Evolutionary conservation across 352 stramenopile species (phyloP), one percentile per base, ranked within the genome.

Genomic region (Phytophthora constricta): DNA sequence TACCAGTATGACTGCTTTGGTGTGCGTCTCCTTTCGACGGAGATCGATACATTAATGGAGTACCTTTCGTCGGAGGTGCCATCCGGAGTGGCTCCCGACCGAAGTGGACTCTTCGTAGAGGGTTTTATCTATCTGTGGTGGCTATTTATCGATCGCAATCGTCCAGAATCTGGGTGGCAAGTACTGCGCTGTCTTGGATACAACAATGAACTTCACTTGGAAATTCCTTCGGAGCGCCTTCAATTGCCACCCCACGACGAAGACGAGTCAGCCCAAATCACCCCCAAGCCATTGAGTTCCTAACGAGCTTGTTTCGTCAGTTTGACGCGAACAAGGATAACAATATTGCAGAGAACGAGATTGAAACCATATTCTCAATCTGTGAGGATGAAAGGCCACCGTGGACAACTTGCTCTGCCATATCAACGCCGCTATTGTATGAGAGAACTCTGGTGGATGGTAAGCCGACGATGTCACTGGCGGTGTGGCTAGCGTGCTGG

Each of bases 1-100:
- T 96, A 96, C 58, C 90, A 97, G 66, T 82, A 94, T 41, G 84
- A 92, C 56, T 97, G 87, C 67, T 97, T 96, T 68, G 83, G 85
- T 9, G 90, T 94, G 61, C 82, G 84, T 4, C 73, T 97, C 65
- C 74, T 95, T 28, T 74, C 80, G 2, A 77, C 78, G 9, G 89
- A 97, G 65, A 95, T 95, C 55, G 87, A 97, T 66, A 93, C 86
- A 16, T 80, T 97, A 72, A 84, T 96, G 65, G 87, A 96, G 28
- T 92, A 92, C 54, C 74, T 96, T 22, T 77, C 78, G 43, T 82
- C 78, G 0, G 84, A 79, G 23, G 83, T 87, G 33, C 84, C 86
- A 13, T 76, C 89, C 2, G 84, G 84, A 34, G 83, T 96, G 19
- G 79, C 84, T 49, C 62, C 85, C 57, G 78, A 92, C 58, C 77